Conservation (phyloP, 148 eudicot genomes). For the Vaccinium myrtillus region DNA sequence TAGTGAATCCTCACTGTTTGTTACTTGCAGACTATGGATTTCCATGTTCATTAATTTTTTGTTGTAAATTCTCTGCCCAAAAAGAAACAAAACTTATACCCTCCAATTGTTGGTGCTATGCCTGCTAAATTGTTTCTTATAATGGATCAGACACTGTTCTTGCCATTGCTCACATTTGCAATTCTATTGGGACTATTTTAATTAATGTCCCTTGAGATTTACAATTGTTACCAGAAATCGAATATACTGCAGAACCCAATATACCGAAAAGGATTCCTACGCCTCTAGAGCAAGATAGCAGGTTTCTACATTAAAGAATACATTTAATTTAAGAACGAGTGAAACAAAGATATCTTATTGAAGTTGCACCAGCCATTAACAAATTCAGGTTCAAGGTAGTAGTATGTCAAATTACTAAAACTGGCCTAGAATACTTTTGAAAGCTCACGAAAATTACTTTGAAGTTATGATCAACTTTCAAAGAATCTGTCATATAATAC, state of each 20-base stretch:
- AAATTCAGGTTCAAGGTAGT: not conserved
- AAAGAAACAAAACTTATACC: not conserved
- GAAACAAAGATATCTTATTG: not conserved
- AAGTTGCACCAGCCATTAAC: not conserved
- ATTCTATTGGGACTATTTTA: not conserved
- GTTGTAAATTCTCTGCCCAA: too few species aligned
- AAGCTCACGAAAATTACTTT: not conserved
- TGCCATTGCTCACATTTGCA: not conserved
- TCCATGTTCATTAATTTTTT: not conserved
- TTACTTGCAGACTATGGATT: not conserved
- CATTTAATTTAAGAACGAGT: too few species aligned
- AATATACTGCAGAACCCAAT: not conserved
- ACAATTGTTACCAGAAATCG: not conserved
- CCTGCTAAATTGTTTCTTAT: not conserved
- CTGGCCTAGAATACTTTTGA: conserved; percentile 1
- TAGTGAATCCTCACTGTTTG: not conserved
- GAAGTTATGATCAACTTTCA: not conserved
- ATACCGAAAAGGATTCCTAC: not conserved
- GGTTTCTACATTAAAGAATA: not conserved
- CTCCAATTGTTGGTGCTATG: not conserved
- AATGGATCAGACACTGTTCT: not conserved
- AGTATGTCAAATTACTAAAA: conserved; percentile 7
- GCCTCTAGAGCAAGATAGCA: not conserved
- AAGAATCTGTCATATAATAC: not conserved
- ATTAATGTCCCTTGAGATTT: not conserved